Percentiles rank a stretch among this genome's conserved stretches.
Conservation (phyloP, 148 eudicot species). For the Oxyria digyna region DNA sequence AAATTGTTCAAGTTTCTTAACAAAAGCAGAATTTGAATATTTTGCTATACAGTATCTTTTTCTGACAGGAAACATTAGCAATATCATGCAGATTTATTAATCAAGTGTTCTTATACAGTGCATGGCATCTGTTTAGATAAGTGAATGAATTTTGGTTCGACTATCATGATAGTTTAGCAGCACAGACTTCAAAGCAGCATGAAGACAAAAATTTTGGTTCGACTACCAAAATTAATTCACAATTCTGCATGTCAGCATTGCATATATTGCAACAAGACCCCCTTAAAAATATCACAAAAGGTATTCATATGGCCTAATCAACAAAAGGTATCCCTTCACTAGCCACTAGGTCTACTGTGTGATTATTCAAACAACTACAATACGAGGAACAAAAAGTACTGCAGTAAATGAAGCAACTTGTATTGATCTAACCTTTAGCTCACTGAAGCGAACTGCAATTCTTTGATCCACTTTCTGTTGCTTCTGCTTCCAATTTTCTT, state of each 20-base stretch:
- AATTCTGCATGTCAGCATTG: background rate
- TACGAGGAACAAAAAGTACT: background rate
- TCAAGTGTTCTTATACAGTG: background rate
- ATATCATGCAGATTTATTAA: background rate
- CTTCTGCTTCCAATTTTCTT: slow-evolving; percentile 55
- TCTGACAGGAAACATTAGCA: background rate
- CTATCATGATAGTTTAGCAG: no score
- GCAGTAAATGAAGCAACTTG: background rate
- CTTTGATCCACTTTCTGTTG: slow-evolving; percentile 59
- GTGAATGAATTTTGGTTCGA: no score
- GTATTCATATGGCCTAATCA: no score
- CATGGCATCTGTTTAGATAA: background rate
- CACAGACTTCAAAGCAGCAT: background rate
- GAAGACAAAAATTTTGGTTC: background rate
- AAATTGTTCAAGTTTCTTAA: background rate
- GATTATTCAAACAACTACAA: background rate
- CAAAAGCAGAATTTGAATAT: background rate
- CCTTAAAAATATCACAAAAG: no score
- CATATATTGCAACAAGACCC: background rate
- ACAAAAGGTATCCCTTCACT: background rate
- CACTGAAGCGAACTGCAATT: slow-evolving; percentile 46
- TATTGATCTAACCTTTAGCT: slow-evolving; percentile 54
- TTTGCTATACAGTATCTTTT: background rate
- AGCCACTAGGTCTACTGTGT: background rate
- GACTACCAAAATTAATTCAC: background rate